Conservation (phyloP, 768 basidiomycete species). For the Gloeophyllum trabeum region DNA sequence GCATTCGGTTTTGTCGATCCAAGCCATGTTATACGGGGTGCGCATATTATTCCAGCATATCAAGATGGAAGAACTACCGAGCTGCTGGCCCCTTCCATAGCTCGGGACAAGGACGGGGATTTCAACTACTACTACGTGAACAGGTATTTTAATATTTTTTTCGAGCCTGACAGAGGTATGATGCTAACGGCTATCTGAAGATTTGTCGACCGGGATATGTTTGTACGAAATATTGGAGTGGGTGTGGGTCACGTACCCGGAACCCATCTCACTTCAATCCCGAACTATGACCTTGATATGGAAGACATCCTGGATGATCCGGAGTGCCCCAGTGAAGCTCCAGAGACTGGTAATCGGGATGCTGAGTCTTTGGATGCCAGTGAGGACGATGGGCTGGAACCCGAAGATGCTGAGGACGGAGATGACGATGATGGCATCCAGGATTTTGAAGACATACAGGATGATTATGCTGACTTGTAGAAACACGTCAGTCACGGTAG, state of each 20-base stretch:
- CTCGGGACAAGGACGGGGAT: conserved; percentile 7
- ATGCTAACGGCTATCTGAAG: conserved; percentile 2
- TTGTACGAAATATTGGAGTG: conserved; percentile 13
- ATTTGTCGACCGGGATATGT: conserved; percentile 17
- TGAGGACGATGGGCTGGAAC: neutral
- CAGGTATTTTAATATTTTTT: conserved; percentile 9
- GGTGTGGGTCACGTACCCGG: conserved; percentile 12
- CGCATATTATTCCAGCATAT: conserved; percentile 33
- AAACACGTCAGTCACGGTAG: no score
- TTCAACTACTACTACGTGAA: conserved; percentile 14
- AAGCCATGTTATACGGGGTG: conserved; percentile 21
- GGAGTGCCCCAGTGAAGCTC: neutral
- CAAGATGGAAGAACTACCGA: conserved; percentile 11
- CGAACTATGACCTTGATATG: neutral
- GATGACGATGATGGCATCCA: neutral
- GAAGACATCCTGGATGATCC: neutral
- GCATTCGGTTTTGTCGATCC: conserved; percentile 39
- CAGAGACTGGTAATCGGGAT: neutral
- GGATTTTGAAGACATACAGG: neutral
- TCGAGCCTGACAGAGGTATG: neutral
- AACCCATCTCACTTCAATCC: neutral
- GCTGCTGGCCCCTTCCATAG: conserved; percentile 7
- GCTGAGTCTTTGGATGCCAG: neutral
- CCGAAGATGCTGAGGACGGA: neutral
- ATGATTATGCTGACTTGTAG: neutral